Base-by-base conservation (phyloP, 768 basidiomycete genomes). In the Holtermannia corniformis region DNA sequence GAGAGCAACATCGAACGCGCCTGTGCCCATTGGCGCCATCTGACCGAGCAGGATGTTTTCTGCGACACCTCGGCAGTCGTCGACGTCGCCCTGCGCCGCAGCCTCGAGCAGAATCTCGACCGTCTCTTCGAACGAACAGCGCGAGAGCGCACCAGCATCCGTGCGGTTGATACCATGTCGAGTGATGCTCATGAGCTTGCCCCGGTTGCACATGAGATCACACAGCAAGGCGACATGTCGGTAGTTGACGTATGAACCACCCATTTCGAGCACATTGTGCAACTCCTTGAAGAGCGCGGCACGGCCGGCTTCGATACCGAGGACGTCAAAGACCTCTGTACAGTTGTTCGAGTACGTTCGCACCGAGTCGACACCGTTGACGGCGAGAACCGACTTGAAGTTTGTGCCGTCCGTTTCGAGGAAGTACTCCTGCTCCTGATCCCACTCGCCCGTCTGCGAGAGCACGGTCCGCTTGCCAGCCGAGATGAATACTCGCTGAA, bases 11-110 rank as follows among this genome's bases (percentile, higher is more conserved):
- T 97, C 93, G 66, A 93, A 96, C 5, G 88, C 81, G 13, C 95
- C 95, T 0, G 95, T 96, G 48, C 95, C 95, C 91, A 99, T 96
- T 0, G 92, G 92, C n/a, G 93, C 92, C 81, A 97, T 86, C 75
- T 97, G 95, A 16, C 95, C 95, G 63, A 99, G 89, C 79, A 99
- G 83, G 41, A 99, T 90, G 65, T 96, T 97, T 78, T 97, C 93
- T n/a, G 95, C 95, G 26, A 99, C 83, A 42, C 93, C 95, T 50
- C 88, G 88, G 69, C 95, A 99, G 62, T 97, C 93, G 59, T 99
- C 95, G 72, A 90, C 88, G 76, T 97, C 93, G 50, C 95, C 95
- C 21, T 92, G 86, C 0, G 93, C 91, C 1, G 95, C 95, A 0
- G 95, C 95, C 70, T 99, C 95, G 85, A 97, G 92, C 51, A 99